phyloP scores from a whole-genome alignment of 2,329 filamentous ascomycete genomes.

The Aspergillus phoenicis region DNA sequence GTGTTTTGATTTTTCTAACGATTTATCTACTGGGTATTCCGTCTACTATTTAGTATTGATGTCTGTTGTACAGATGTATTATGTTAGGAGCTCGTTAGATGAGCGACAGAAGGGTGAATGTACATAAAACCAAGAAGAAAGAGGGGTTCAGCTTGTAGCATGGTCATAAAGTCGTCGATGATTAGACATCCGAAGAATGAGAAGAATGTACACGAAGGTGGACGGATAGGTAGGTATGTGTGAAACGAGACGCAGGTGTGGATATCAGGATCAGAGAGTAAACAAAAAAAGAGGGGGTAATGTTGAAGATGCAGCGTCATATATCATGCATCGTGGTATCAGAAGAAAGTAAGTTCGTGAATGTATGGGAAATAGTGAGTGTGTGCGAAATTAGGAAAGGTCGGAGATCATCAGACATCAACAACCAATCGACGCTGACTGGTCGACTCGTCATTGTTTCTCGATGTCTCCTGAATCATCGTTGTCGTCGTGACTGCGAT shows the following conservation, averaged over 20 bases:
- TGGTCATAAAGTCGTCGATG: constrained; percentile 4
- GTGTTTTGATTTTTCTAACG: too few relatives aligned
- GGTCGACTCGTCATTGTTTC: constrained; percentile 21
- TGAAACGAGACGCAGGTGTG: not conserved
- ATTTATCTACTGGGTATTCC: too few relatives aligned
- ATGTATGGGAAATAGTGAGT: not conserved
- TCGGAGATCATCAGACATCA: constrained; percentile 11
- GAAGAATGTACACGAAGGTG: not conserved
- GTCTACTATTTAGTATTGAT: too few relatives aligned
- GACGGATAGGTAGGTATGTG: not conserved
- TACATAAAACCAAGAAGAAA: not conserved
- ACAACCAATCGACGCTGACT: constrained; percentile 30
- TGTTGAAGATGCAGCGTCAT: not conserved
- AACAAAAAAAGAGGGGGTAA: not conserved
- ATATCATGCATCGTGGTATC: not conserved
- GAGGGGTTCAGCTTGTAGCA: not conserved
- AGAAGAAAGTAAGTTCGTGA: not conserved
- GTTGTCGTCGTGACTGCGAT: constrained; percentile 39
- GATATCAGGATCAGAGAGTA: not conserved
- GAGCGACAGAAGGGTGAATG: not conserved
- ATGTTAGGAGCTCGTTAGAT: not conserved
- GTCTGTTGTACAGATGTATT: not conserved
- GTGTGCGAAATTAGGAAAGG: not conserved
- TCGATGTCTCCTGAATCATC: constrained; percentile 31
- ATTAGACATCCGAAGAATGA: not conserved